Base-by-base conservation (phyloP, 176 grass and related monocot genomes). In the Alloteropsis semialata region DNA sequence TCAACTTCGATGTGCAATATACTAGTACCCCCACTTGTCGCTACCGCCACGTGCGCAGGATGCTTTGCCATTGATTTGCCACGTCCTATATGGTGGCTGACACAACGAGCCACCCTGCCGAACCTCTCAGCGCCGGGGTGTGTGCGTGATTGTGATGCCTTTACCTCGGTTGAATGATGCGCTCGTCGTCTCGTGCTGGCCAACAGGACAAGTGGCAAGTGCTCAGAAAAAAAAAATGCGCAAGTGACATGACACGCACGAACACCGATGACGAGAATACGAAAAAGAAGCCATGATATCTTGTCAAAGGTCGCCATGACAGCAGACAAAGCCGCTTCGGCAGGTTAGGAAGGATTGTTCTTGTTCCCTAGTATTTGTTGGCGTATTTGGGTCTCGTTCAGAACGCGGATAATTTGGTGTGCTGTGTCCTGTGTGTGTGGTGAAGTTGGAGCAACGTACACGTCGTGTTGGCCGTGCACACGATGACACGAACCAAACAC, bases 11-110 rank as follows among this genome's bases (percentile, higher is more conserved):
- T 30, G 21, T 54, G 71, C 71, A 41, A 53, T 29, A 30, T 29
- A 54, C 44, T 37, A 62, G 6, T 32, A 21, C 27, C 27, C n/a
- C 27, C 25, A 5, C 21, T 8, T 37, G 30, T 36, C 56, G 55
- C 21, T 4, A 3, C 56, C 66, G 53, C 59, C 63, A 21, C 86
- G 65, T 22, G 86, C 25, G 63, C 79, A 33, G 41, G 15, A 72
- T 25, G 74, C 65, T 74, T 65, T 36, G 46, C 57, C 25, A 42
- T 68, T 87, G 37, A 59, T 24, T 21, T 24, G 85, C 24, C 24
- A 77, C 64, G 22, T 58, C n/a, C n/a, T n/a, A n/a, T n/a, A 33
- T 30, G 45, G 59, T 53, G 46, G 10, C 50, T 15, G 24, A 2
- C 25, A 30, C 24, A 0, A 8, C 25, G 69, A n/a, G n/a, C n/a